Evolutionary conservation across 2,329 filamentous ascomycete genomes (phyloP).

Genomic region (Chlorencoelia australis): DNA sequence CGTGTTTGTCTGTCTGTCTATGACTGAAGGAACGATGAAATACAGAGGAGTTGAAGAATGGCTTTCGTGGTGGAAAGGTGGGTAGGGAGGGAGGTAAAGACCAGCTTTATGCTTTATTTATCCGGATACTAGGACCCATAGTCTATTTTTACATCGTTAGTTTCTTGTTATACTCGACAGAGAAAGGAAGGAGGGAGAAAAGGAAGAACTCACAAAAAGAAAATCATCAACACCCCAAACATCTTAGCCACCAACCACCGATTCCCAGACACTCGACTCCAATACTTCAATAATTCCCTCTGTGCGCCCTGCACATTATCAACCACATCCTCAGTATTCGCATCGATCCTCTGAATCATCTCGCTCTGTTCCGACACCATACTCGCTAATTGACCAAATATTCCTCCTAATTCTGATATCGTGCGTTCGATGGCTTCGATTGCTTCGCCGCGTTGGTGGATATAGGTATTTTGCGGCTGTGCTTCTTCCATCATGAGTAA

Average conservation of each 20-base stretch:
- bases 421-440: constrained; percentile 96
- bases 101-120: constrained; percentile 7
- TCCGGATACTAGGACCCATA: constrained; percentile 24
- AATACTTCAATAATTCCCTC: constrained; percentile 91
- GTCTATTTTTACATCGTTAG: constrained; percentile 12
- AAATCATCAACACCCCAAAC: constrained; percentile 90
- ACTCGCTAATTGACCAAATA: constrained; percentile 86
- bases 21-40: too few relatives aligned
- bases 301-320: constrained; percentile 98
- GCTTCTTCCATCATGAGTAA: constrained; percentile 90
- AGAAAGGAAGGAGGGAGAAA: not conserved
- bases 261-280: constrained; percentile 88
- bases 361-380: constrained; percentile 98
- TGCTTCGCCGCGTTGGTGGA: constrained; percentile 85
- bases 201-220: constrained; percentile 52
- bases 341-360: constrained; percentile 95
- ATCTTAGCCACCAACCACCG: constrained; percentile 87
- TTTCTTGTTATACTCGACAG: not conserved
- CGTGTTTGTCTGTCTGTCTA: too few relatives aligned
- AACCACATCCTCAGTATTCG: constrained; percentile 94
- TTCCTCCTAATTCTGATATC: constrained; percentile 81
- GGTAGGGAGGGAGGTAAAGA: too few relatives aligned
- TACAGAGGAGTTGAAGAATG: too few relatives aligned
- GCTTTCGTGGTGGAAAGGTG: too few relatives aligned
- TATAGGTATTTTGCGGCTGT: constrained; percentile 75